These are phyloP conservation scores for Miamiensis avidus DNA, from an alignment of 169 alveolate genomes.

Conservation along the genomic window DNA sequence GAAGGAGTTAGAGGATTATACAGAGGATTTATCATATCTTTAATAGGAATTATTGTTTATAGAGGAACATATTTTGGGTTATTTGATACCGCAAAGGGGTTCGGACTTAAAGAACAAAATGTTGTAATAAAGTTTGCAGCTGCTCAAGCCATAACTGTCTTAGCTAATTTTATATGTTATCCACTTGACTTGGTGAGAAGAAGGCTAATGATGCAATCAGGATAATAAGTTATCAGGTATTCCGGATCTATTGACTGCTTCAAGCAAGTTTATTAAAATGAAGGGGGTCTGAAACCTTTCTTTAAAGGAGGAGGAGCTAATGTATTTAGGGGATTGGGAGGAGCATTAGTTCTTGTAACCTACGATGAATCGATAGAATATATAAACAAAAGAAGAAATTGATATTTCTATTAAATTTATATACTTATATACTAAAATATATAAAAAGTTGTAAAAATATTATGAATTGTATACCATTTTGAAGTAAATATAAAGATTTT, in stretches of 20 bases:
- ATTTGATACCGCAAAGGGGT: slow-evolving; percentile 95
- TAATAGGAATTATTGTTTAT: slow-evolving; percentile 95
- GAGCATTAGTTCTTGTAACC: slow-evolving; percentile 96
- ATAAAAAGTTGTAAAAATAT: no score
- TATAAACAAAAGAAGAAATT: no score
- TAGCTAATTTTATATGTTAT: slow-evolving; percentile 95
- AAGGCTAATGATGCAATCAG: slow-evolving; percentile 97
- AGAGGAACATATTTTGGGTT: slow-evolving; percentile 97
- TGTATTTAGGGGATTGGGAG: slow-evolving; percentile 97
- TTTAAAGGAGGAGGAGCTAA: slow-evolving; percentile 97
- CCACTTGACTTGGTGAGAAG: slow-evolving; percentile 98
- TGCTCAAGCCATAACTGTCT: slow-evolving; percentile 95
- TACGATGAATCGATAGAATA: slow-evolving; percentile 90
- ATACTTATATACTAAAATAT: no score
- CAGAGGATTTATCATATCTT: slow-evolving; percentile 96
- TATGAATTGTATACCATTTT: no score
- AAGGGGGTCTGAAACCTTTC: slow-evolving; percentile 90
- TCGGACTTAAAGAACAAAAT: slow-evolving; percentile 76
- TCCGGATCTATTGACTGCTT: slow-evolving; percentile 86
- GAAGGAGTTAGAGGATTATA: slow-evolving; percentile 94
- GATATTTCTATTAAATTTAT: no score
- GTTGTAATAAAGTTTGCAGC: slow-evolving; percentile 90
- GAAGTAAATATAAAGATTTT: no score
- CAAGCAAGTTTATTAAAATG: slow-evolving; percentile 86
- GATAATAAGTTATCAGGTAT: slow-evolving; percentile 41